Conservation (phyloP, 352 stramenopile genomes). For the Phytophthora crassamura region DNA sequence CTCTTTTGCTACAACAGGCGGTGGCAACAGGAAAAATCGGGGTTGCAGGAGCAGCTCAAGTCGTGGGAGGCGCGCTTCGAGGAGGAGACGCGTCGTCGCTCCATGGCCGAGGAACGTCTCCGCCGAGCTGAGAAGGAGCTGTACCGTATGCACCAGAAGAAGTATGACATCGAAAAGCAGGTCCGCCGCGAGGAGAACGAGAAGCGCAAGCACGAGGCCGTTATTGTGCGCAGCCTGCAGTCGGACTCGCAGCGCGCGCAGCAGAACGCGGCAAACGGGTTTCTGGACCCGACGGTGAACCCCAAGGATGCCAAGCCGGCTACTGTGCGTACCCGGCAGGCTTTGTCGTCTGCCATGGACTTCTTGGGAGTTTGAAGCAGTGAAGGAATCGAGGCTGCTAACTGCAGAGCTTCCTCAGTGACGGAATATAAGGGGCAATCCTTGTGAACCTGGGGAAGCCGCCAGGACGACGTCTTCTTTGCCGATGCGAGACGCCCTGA, state of each 20-base stretch:
- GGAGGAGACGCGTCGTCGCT: slow-evolving; percentile 72
- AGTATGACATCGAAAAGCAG: slow-evolving; percentile 89
- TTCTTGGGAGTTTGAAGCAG: slow-evolving; percentile 79
- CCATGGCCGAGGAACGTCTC: slow-evolving; percentile 80
- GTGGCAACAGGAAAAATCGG: slow-evolving; percentile 70
- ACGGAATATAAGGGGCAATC: neutral
- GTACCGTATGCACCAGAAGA: slow-evolving; percentile 92
- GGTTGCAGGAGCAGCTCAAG: slow-evolving; percentile 65
- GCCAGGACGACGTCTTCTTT: slow-evolving; percentile 7
- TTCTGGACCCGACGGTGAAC: slow-evolving; percentile 80
- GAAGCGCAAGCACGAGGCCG: slow-evolving; percentile 85
- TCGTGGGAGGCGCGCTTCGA: slow-evolving; percentile 82
- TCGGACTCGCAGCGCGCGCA: slow-evolving; percentile 67
- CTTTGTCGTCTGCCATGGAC: slow-evolving; percentile 86
- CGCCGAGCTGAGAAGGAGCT: slow-evolving; percentile 87
- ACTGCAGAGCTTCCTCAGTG: slow-evolving; percentile 7
- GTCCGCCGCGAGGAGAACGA: slow-evolving; percentile 86
- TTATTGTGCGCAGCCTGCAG: slow-evolving; percentile 85
- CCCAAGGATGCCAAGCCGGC: slow-evolving; percentile 83
- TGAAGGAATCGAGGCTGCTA: neutral
- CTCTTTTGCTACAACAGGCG: slow-evolving; percentile 35
- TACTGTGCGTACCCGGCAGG: slow-evolving; percentile 76
- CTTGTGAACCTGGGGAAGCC: slow-evolving; percentile 7
- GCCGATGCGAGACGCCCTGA: slow-evolving; percentile 13
- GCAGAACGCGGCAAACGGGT: slow-evolving; percentile 37